Percentiles rank a stretch among this genome's conserved stretches.
Conservation (phyloP, 169 alveolate species). For the Plasmodium vinckei region DNA sequence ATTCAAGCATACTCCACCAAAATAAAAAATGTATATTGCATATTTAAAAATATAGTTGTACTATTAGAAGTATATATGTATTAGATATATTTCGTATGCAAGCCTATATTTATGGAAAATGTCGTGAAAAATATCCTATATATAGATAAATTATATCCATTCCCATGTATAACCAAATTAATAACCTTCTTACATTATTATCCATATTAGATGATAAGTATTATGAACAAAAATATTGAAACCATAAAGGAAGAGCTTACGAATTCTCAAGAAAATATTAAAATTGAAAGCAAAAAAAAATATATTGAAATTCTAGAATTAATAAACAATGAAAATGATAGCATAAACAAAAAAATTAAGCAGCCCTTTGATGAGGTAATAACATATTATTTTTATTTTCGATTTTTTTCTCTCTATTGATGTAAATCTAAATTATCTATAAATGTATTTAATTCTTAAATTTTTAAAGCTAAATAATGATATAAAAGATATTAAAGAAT, state of each 20-base stretch:
- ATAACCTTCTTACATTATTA: too few relatives aligned
- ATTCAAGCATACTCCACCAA: slow-evolving; percentile 49
- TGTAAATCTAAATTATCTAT: background rate
- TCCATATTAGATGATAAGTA: slow-evolving; percentile 40
- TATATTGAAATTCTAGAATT: slow-evolving; percentile 62
- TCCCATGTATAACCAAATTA: too few relatives aligned
- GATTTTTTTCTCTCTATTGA: background rate
- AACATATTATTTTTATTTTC: slow-evolving; percentile 2
- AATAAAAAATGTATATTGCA: slow-evolving; percentile 39
- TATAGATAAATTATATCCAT: background rate
- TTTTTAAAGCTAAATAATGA: slow-evolving; percentile 34
- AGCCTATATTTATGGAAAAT: background rate
- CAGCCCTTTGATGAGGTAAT: slow-evolving; percentile 29
- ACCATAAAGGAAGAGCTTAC: slow-evolving; percentile 36
- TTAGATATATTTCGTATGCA: background rate
- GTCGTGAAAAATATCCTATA: background rate
- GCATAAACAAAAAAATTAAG: slow-evolving; percentile 39
- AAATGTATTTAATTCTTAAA: background rate
- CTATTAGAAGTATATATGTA: background rate
- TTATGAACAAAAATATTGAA: slow-evolving; percentile 53
- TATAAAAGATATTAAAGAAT: slow-evolving; percentile 27
- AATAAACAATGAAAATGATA: slow-evolving; percentile 68
- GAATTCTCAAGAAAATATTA: slow-evolving; percentile 53
- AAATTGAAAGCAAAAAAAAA: slow-evolving; percentile 59
- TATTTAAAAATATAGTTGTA: background rate